Evolutionary conservation across 2,329 filamentous ascomycete species (phyloP), one percentile per base, ranked within the genome.

Genomic region (Teratosphaeria viscida): DNA sequence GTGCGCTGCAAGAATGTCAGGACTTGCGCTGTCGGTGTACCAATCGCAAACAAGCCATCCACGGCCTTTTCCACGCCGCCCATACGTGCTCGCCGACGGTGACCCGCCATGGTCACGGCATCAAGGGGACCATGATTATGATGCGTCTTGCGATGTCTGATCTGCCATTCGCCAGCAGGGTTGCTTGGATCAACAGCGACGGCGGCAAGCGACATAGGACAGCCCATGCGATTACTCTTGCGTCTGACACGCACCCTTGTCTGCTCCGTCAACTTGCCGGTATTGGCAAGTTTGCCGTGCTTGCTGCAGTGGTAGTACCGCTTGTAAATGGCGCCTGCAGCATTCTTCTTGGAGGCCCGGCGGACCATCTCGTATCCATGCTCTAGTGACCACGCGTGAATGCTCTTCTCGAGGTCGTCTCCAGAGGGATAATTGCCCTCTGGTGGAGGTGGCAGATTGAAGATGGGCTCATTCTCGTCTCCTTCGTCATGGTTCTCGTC

Each of bases 281-380:
- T 64, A 26, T 61, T 68, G 55, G 62, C 63, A 14, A 62, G 62
- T 55, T 66, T 70, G 52, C 70, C 70, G 60, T 71, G 68, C 59
- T 68, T 70, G 59, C 65, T 67, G 66, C 70, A 72, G 55, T 72
- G 67, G 56, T 67, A 70, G 62, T 71, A 72, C 29, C 70, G 68
- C 61, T 72, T 72, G 64, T 72, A 72, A 27, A 71, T 63, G 39
- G 66, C 59, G 19, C 69, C 68, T n/a, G 57, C 57, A 3, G 68
- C 68, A 54, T 72, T 72, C 63, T 68, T 70, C 64, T 71, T 72
- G 59, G 65, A 68, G 5, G 69, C 68, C 34, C 70, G 63, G 5
- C 69, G 65, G 1, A 72, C 70, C 19, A 71, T 59, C 61, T 72
- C 70, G 57, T 70, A 72, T 53, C 70, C 70, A 53, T 72, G 70